These are phyloP conservation scores for Phanerodontia chrysosporium DNA, from an alignment of 768 basidiomycete species.

Conservation along the genomic window DNA sequence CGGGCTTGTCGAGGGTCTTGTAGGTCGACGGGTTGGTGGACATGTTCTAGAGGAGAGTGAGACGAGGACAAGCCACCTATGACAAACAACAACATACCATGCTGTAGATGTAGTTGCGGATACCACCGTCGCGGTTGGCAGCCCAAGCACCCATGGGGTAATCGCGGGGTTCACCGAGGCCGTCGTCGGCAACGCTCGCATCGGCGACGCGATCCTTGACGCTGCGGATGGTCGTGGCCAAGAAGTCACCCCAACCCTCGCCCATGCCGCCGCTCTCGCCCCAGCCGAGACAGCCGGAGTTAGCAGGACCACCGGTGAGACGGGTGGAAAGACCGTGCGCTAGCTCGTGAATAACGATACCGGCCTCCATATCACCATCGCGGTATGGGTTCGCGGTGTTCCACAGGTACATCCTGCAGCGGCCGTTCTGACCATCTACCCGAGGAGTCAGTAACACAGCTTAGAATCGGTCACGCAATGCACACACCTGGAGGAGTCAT, in stretches of 20 bases:
- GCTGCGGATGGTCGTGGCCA: conserved; percentile 85
- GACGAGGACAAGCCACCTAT: background rate
- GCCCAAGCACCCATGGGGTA: conserved; percentile 97
- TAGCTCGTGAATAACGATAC: conserved; percentile 92
- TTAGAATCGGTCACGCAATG: background rate
- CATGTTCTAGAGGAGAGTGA: conserved; percentile 40
- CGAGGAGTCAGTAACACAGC: conserved; percentile 18
- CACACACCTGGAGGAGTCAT: conserved; percentile 62
- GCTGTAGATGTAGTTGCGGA: conserved; percentile 88
- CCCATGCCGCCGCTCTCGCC: conserved; percentile 98
- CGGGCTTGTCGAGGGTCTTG: conserved; percentile 90
- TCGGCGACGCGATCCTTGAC: conserved; percentile 50
- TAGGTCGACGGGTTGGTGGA: conserved; percentile 87
- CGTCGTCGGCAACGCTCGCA: background rate
- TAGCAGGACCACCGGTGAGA: conserved; percentile 88
- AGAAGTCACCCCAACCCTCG: conserved; percentile 93
- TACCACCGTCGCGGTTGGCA: conserved; percentile 68
- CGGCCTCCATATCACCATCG: conserved; percentile 94
- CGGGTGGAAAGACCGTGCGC: conserved; percentile 91
- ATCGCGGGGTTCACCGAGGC: conserved; percentile 32
- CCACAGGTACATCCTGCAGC: conserved; percentile 98
- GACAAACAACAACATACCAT: conserved; percentile 29
- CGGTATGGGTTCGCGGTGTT: conserved; percentile 85
- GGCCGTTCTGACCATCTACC: conserved; percentile 77
- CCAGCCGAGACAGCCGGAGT: conserved; percentile 93